Percentiles rank a stretch among this genome's conserved stretches.
Evolutionary conservation across 1,284 basidiomycete genomes (phyloP).

Genomic region (Ganoderma lucidum): DNA sequence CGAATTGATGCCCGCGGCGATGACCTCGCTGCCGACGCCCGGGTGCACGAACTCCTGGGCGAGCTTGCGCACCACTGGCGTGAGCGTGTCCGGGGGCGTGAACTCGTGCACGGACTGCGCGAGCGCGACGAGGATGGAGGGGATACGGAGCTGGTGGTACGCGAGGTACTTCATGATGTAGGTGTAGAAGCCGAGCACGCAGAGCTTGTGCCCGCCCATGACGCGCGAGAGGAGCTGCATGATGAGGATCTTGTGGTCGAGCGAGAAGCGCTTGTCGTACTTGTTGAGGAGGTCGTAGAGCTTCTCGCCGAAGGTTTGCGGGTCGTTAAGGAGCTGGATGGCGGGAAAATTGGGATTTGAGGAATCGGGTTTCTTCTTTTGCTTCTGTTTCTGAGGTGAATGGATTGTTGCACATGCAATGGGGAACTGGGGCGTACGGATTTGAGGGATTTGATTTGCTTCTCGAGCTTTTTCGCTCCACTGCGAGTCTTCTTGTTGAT

Average conservation of each 20-base stretch:
- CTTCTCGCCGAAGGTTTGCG: conserved; percentile 96
- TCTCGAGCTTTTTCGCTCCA: conserved; percentile 80
- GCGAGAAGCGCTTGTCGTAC: conserved; percentile 92
- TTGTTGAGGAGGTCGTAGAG: conserved; percentile 88
- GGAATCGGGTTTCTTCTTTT: conserved; percentile 54
- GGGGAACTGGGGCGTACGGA: conserved; percentile 38
- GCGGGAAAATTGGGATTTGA: conserved; percentile 88
- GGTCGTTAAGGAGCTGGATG: conserved; percentile 93
- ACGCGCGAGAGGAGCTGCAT: conserved; percentile 98
- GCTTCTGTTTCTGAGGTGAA: conserved; percentile 59
- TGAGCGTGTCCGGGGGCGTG: conserved; percentile 93
- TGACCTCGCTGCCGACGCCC: conserved; percentile 95
- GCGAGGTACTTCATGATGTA: conserved; percentile 96
- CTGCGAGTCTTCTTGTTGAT: conserved; percentile 92
- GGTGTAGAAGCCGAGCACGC: conserved; percentile 96
- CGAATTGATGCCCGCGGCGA: conserved; percentile 95
- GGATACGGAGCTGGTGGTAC: conserved; percentile 93
- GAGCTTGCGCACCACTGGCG: conserved; percentile 91
- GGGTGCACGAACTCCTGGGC: conserved; percentile 98
- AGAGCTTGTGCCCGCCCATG: conserved; percentile 93
- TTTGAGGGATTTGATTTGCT: conserved; percentile 72
- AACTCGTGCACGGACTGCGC: conserved; percentile 97
- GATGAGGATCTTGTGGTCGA: conserved; percentile 97
- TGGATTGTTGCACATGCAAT: not conserved
- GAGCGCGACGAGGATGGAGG: conserved; percentile 93